Conservation (phyloP, 2,329 filamentous ascomycete species). For the Harringtonia lauricola region DNA sequence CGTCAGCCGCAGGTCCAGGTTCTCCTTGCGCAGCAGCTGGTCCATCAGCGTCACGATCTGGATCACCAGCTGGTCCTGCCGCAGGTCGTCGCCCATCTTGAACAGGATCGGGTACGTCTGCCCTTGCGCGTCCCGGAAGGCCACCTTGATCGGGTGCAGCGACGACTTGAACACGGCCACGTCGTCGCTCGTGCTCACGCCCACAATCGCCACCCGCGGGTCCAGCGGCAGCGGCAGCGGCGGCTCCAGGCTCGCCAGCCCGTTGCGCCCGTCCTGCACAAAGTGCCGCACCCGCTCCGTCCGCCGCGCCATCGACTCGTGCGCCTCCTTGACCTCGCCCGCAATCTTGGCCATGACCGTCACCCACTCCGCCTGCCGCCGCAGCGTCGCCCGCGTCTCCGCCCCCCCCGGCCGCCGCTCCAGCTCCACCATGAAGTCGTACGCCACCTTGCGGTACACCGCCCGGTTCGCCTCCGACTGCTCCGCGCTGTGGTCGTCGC, state of each 20-base stretch:
- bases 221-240: constrained; percentile 83
- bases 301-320: constrained; percentile 68
- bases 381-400: constrained; percentile 63
- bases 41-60: constrained; percentile 98
- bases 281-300: constrained; percentile 76
- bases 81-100: constrained; percentile 92
- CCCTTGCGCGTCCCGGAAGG: constrained; percentile 71
- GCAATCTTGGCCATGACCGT: constrained; percentile 81
- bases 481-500: constrained; percentile 70
- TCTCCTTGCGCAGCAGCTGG: constrained; percentile 86
- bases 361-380: constrained; percentile 82
- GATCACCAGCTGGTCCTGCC: constrained; percentile 94
- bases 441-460: constrained; percentile 87
- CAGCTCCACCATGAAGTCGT: constrained; percentile 88
- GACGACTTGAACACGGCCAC: constrained; percentile 93
- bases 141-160: constrained; percentile 79
- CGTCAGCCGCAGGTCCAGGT: constrained; percentile 86
- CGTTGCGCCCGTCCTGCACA: constrained; percentile 81
- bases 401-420: constrained; percentile 59
- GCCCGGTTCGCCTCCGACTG: constrained; percentile 63
- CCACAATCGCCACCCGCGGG: constrained; percentile 66
- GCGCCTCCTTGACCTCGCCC: constrained; percentile 72
- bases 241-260: constrained; percentile 71
- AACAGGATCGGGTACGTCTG: constrained; percentile 86
- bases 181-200: constrained; percentile 63